Evolutionary conservation across 306 rosid genomes (phyloP).

Genomic region (Fragaria vesca): DNA sequence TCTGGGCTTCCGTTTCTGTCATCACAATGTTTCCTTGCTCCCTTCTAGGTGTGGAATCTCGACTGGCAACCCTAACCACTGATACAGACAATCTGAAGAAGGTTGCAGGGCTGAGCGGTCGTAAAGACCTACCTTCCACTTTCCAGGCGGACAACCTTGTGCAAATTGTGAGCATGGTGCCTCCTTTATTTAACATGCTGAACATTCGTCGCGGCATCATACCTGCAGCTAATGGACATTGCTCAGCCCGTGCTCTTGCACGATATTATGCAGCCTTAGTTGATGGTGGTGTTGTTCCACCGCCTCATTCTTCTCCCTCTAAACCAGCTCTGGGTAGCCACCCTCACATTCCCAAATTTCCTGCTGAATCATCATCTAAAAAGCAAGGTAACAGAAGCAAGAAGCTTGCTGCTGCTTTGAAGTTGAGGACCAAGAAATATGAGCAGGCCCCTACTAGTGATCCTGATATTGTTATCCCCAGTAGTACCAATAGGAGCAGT

Average conservation of each 20-base stretch:
- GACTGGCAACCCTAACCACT: conserved; percentile 76
- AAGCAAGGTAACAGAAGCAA: conserved; percentile 32
- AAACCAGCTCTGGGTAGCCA: conserved; percentile 88
- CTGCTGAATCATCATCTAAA: conserved; percentile 37
- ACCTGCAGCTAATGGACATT: conserved; percentile 93
- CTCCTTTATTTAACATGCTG: conserved; percentile 66
- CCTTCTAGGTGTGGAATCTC: conserved; percentile 79
- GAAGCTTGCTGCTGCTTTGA: conserved; percentile 28
- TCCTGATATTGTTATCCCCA: not conserved
- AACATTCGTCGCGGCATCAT: conserved; percentile 80
- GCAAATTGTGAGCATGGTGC: conserved; percentile 44
- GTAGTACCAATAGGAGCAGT: conserved; percentile 27
- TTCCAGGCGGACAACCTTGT: conserved; percentile 63
- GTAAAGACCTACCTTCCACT: conserved; percentile 63
- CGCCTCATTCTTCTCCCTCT: conserved; percentile 67
- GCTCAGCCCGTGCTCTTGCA: conserved; percentile 96
- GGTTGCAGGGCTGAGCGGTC: conserved; percentile 40
- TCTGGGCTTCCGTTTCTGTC: conserved; percentile 17
- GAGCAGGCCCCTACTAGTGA: conserved; percentile 32
- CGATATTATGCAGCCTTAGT: conserved; percentile 91
- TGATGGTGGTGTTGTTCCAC: conserved; percentile 77
- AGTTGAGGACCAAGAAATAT: conserved; percentile 1
- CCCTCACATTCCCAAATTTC: conserved; percentile 71
- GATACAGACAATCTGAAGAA: conserved; percentile 58
- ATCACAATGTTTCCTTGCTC: conserved; percentile 20